phyloP scores from a whole-genome alignment of 176 grass and related monocot genomes.

The Juncus effusus region DNA sequence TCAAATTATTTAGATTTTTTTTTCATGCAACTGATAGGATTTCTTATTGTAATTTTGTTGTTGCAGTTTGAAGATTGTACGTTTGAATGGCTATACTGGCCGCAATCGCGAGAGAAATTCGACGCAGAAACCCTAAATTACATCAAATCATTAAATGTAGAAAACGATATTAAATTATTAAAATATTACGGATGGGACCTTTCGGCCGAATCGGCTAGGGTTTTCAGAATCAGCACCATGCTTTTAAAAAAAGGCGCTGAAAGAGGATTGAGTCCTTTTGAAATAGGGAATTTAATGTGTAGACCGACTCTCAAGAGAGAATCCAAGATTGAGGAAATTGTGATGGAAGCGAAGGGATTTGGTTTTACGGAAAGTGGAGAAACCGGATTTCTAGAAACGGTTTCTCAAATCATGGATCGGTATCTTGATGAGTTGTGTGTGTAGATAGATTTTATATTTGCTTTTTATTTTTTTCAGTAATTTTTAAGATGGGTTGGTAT shows the following conservation, averaged over 20 bases:
- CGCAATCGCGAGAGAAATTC: conserved; percentile 38
- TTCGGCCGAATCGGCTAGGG: conserved; percentile 30
- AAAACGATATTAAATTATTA: conserved; percentile 43
- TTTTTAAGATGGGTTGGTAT: background rate
- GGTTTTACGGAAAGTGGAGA: conserved; percentile 40
- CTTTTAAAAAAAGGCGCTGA: conserved; percentile 45
- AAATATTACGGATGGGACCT: conserved; percentile 42
- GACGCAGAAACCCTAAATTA: conserved; percentile 27
- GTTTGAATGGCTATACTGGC: conserved; percentile 53
- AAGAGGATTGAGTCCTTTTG: conserved; percentile 36
- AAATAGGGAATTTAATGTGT: conserved; percentile 50
- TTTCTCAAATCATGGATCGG: conserved; percentile 42
- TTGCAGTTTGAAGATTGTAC: conserved; percentile 49
- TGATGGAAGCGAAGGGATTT: conserved; percentile 32
- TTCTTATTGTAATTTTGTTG: conserved; percentile 1
- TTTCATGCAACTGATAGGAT: background rate
- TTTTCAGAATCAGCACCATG: conserved; percentile 46
- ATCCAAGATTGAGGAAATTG: conserved; percentile 45
- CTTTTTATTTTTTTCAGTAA: background rate
- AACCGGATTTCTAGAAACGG: conserved; percentile 27
- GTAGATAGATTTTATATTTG: conserved; percentile 16
- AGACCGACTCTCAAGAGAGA: conserved; percentile 38
- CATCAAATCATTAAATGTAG: conserved; percentile 37
- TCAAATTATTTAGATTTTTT: conserved; percentile 1
- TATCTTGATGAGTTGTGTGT: conserved; percentile 27